Conservation (phyloP, 805 yeast genomes). For the Candida coquimbonensis region DNA sequence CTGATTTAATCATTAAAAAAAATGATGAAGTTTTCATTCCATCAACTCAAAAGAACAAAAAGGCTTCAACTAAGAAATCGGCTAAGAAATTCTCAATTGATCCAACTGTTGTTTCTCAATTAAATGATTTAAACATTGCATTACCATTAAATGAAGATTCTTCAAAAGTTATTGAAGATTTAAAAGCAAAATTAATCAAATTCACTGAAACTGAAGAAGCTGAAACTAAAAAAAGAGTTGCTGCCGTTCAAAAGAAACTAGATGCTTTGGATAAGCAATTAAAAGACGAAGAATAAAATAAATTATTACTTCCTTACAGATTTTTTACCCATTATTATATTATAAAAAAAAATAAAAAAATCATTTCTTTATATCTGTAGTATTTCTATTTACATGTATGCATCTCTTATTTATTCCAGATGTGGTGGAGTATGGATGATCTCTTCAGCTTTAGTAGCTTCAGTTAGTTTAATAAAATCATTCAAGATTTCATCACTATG, state of each 20-base stretch:
- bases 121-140: constrained; percentile 68
- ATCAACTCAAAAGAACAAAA: constrained; percentile 46
- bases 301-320: too few relatives aligned
- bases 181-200: constrained; percentile 65
- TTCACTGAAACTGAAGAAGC: constrained; percentile 70
- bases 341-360: not conserved
- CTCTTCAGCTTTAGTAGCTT: constrained; percentile 44
- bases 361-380: not conserved
- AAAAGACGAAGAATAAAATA: constrained; percentile 30
- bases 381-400: not conserved
- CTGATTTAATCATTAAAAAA: constrained; percentile 56
- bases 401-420: not conserved
- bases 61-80: constrained; percentile 37
- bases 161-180: constrained; percentile 52
- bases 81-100: constrained; percentile 65
- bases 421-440: constrained; percentile 4
- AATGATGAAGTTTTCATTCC: constrained; percentile 48
- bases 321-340: too few relatives aligned
- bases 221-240: constrained; percentile 70
- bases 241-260: constrained; percentile 69
- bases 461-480: constrained; percentile 43
- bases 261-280: constrained; percentile 55
- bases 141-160: constrained; percentile 74
- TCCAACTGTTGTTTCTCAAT: constrained; percentile 68
- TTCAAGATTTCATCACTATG: constrained; percentile 46